Evolutionary conservation across 2,329 filamentous ascomycete genomes (phyloP), one percentile per base, ranked within the genome.

Genomic region (Fusarium xyrophilum): DNA sequence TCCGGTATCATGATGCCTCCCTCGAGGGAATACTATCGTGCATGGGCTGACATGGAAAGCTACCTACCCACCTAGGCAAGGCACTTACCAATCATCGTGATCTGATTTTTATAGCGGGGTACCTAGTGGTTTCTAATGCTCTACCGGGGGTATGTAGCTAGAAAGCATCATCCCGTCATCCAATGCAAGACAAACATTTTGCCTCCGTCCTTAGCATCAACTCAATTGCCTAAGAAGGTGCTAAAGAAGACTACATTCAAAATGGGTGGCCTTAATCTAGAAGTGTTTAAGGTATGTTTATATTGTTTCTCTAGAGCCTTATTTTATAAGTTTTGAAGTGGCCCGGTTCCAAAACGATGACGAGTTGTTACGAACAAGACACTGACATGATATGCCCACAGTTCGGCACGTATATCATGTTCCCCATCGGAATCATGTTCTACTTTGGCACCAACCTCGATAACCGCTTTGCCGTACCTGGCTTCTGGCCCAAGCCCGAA

Each of bases 371-470:
- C 32, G 42, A 42, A 46, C 21, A 27, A 27, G 36, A 48, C 47
- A 46, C 47, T 68, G 30, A 71, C 43, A 39, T 52, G 46, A 15
- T 36, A 32, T 40, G 38, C 47, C 25, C 38, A 43, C 59, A 97
- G 95, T 99, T 99, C 80, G 94, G 95, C 83, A 92, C 96, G 87
- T 99, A 99, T 84, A 90, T 99, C 83, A 91, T 97, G 86, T 99
- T 99, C 82, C 96, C 96, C 21, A 98, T 99, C 76, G 93, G 93
- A 74, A 94, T 96, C 85, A 99, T 99, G 96, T 98, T 96, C 86
- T 99, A 99, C 84, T 99, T 98, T 80, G 96, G 96, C 78, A 97
- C 94, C 59, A 99, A 99, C 80, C 92, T 99, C 77, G 96, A 99
- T 81, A 87, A 91, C 71, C 91, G 93, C 69, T 99, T 99, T 84